Percentiles rank a stretch among this genome's conserved stretches.
phyloP scores from a whole-genome alignment of 108 stramenopile species.

The Pseudonitzschia multiseries region DNA sequence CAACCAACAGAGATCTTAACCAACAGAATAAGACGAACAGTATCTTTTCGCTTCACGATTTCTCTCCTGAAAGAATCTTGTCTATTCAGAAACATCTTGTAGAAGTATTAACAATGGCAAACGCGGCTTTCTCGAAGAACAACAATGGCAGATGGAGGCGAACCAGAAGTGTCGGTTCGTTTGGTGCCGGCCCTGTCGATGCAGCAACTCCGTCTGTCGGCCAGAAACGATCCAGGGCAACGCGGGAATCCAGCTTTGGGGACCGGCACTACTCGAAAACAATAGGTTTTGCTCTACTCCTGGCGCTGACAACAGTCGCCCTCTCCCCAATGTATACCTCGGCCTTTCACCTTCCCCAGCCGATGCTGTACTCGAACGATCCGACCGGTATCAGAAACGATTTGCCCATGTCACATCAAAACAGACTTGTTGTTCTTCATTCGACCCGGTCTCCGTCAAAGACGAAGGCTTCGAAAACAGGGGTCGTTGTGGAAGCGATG shows the following conservation, averaged over 20 bases:
- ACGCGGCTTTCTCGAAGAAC: too few relatives aligned
- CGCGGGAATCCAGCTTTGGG: background rate
- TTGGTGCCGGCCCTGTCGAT: too few relatives aligned
- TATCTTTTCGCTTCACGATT: too few relatives aligned
- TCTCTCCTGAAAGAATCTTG: too few relatives aligned
- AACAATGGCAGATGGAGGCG: too few relatives aligned
- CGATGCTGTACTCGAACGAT: background rate
- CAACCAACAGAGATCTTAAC: too few relatives aligned
- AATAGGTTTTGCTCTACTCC: background rate
- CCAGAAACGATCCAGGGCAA: constrained; percentile 2
- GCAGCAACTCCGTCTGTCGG: background rate
- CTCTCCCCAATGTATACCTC: background rate
- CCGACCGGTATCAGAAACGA: background rate
- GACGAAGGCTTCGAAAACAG: background rate
- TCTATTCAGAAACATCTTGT: too few relatives aligned
- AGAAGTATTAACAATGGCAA: too few relatives aligned
- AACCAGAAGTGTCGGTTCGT: too few relatives aligned
- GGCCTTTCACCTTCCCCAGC: background rate
- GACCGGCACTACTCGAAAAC: background rate
- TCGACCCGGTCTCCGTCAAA: constrained; percentile 11
- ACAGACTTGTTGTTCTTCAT: background rate
- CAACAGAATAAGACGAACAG: too few relatives aligned
- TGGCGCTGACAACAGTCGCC: background rate
- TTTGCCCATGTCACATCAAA: background rate
- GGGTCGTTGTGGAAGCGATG: constrained; percentile 14